Percentiles rank a stretch among this genome's conserved stretches.
Evolutionary conservation across 108 stramenopile species (phyloP).

Genomic region (Aurantiochytrium sp.): DNA sequence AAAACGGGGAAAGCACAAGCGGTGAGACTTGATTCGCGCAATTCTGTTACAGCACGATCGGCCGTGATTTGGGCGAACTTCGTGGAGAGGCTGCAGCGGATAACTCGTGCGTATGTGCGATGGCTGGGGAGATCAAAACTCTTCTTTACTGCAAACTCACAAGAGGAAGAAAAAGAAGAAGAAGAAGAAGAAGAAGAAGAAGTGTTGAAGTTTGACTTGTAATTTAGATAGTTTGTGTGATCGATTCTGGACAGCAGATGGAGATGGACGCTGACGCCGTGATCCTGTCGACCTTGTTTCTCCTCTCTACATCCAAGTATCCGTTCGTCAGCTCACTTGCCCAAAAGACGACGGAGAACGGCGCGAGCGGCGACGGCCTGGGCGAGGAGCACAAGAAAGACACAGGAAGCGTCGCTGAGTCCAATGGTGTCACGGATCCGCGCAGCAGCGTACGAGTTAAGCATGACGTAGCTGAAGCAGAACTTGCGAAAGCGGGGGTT

Average conservation of each 20-base stretch:
- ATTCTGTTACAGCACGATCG: too few relatives aligned
- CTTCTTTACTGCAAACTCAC: not conserved
- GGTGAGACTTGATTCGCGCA: too few relatives aligned
- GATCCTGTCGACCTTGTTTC: too few relatives aligned
- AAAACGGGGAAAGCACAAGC: too few relatives aligned
- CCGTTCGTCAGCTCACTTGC: not conserved
- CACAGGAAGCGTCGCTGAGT: not conserved
- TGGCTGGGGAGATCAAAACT: too few relatives aligned
- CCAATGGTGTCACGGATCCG: not conserved
- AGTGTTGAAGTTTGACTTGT: not conserved
- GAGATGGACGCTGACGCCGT: too few relatives aligned
- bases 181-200: not conserved
- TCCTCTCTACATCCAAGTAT: not conserved
- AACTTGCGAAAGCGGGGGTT: not conserved
- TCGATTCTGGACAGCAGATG: not conserved
- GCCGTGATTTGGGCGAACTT: too few relatives aligned
- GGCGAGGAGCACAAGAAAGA: not conserved
- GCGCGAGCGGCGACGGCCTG: not conserved
- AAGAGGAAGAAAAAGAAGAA: not conserved
- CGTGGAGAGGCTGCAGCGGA: too few relatives aligned
- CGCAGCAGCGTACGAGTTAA: not conserved
- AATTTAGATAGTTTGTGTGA: not conserved
- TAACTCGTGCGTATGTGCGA: too few relatives aligned
- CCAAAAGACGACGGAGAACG: not conserved
- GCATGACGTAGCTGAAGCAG: not conserved